These are phyloP conservation scores for Moniliophthora roreri DNA, from an alignment of 1,284 basidiomycete genomes.

Conservation along the genomic window DNA sequence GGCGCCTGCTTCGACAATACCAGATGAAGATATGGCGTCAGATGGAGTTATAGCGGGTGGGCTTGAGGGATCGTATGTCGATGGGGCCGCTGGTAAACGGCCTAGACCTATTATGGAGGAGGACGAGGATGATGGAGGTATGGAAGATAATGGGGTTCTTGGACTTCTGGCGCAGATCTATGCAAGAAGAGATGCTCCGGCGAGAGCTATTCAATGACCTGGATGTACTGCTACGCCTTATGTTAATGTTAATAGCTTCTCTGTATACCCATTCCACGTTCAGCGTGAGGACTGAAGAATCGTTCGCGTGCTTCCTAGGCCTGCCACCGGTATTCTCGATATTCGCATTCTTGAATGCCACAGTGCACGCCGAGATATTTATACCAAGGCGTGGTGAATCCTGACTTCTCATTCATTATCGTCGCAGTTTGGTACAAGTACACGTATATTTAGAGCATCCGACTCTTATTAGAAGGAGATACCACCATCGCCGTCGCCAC, in stretches of 20 bases:
- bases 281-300: too few species aligned
- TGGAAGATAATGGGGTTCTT: conserved; percentile 70
- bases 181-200: conserved; percentile 56
- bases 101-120: conserved; percentile 41
- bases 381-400: too few species aligned
- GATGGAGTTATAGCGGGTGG: conserved; percentile 60
- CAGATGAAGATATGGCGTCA: conserved; percentile 44
- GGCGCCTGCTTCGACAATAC: conserved; percentile 23
- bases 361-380: too few species aligned
- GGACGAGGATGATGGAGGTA: conserved; percentile 55
- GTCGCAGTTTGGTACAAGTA: too few species aligned
- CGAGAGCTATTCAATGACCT: conserved; percentile 41
- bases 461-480: too few species aligned
- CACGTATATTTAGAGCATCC: too few species aligned
- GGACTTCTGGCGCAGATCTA: conserved; percentile 80
- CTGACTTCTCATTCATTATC: too few species aligned
- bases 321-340: too few species aligned
- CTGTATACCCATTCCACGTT: too few species aligned
- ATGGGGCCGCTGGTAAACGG: conserved; percentile 42
- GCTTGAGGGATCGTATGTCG: conserved; percentile 78
- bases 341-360: too few species aligned
- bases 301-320: too few species aligned
- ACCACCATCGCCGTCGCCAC: too few species aligned
- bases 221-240: background rate
- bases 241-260: background rate